Base-by-base conservation (phyloP, 2,329 filamentous ascomycete genomes). In the Phialocephala subalpina region DNA sequence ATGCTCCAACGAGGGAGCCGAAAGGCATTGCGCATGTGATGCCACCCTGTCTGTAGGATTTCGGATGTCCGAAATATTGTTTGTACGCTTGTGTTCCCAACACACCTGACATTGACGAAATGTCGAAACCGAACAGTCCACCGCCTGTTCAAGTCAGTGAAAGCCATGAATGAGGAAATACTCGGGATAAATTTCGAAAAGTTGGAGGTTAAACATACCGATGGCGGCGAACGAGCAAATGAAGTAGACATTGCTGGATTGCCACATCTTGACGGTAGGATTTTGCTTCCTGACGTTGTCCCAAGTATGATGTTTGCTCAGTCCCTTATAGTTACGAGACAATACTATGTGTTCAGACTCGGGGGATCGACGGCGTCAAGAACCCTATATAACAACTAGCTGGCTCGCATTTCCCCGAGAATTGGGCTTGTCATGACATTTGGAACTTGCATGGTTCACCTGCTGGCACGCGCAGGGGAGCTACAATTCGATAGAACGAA, bases 101-200 rank as follows among this genome's bases (percentile, higher is more conserved):
- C 27, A 89, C 86, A 55, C 86, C 87, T 42, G 86, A 89, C 90
- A 93, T 92, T 52, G 89, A 91, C 63, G 86, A 87, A 73, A 94
- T 92, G 79, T 94, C 92, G 76, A 94, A 94, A 72, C 92, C 92
- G 74, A 94, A 93, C 29, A 93, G 82, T 27, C 86, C 87, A 76
- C 90, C 90, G 71, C 85, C 87, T 81, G 83, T 20, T 29, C 22
- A 38, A 49, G 59, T 70, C 45, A 70, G 63, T 12, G n/a, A 38
- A 27, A 60, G 40, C 56, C n/a, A n/a, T 25, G n/a, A 12, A 14
- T 25, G 22, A 14, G 18, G 29, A 55, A 18, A 47, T 6, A 18
- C 7, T 22, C 62, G n/a, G 35, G 9, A 52, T 36, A 45, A 42
- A 22, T 8, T 20, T 11, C 16, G 9, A 49, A 38, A 22, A 22